phyloP scores from a whole-genome alignment of 768 basidiomycete species.

The Mycena rebaudengoi region DNA sequence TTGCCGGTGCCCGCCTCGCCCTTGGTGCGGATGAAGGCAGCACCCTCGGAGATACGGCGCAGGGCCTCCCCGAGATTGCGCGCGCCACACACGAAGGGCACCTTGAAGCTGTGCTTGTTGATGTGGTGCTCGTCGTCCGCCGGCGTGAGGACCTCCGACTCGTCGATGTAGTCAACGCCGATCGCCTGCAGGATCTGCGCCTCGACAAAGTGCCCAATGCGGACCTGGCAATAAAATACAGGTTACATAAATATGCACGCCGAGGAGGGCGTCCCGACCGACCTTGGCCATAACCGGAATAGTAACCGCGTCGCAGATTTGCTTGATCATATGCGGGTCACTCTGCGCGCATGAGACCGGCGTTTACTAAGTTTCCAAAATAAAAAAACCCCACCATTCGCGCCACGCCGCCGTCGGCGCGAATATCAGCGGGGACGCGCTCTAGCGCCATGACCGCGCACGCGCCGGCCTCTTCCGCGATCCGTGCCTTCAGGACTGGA shows the following conservation, averaged over 20 bases:
- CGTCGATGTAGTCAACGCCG: conserved; percentile 97
- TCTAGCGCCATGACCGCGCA: conserved; percentile 98
- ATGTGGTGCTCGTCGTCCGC: conserved; percentile 97
- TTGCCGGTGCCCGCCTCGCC: conserved; percentile 92
- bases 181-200: conserved; percentile 94
- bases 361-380: too few species aligned
- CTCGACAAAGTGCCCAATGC: conserved; percentile 98
- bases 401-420: conserved; percentile 91
- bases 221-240: conserved; percentile 48
- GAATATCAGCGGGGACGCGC: conserved; percentile 94
- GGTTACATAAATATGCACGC: too few species aligned
- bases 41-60: conserved; percentile 95
- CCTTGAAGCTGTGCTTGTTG: conserved; percentile 95
- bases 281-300: conserved; percentile 96
- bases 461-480: conserved; percentile 96
- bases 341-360: conserved; percentile 56
- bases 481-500: conserved; percentile 72
- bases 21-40: conserved; percentile 98
- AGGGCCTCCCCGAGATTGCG: conserved; percentile 96
- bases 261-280: too few species aligned
- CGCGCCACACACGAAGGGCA: conserved; percentile 96
- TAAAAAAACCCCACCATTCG: conserved; percentile 96
- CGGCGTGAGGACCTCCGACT: conserved; percentile 93
- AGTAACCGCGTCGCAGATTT: conserved; percentile 93
- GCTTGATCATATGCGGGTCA: conserved; percentile 96